These are phyloP conservation scores for Leccinum subfulvum DNA, from an alignment of 1,284 basidiomycete genomes.

Conservation along the genomic window DNA sequence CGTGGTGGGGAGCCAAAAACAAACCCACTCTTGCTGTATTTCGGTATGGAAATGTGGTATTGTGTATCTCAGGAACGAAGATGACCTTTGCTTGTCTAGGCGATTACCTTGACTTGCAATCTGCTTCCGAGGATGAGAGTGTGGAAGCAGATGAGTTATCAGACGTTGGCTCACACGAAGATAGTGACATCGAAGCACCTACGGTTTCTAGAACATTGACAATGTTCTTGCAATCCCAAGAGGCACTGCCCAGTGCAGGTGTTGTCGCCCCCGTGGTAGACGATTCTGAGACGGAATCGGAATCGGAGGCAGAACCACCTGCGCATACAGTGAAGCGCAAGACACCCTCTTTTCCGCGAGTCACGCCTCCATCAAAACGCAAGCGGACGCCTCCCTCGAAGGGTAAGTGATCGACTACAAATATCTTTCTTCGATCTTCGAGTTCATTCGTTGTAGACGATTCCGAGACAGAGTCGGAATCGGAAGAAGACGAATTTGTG, in stretches of 20 bases:
- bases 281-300: constrained; percentile 46
- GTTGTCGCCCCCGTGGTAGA: constrained; percentile 13
- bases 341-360: constrained; percentile 15
- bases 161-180: constrained; percentile 20
- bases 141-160: constrained; percentile 34
- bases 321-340: constrained; percentile 25
- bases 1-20: constrained; percentile 5
- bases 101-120: constrained; percentile 42
- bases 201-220: constrained; percentile 30
- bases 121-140: constrained; percentile 47
- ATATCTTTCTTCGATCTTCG: neutral
- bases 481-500: constrained; percentile 33
- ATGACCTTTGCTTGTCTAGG: constrained; percentile 22
- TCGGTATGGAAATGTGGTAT: constrained; percentile 22
- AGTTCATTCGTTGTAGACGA: constrained; percentile 21
- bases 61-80: neutral
- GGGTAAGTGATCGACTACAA: constrained; percentile 16
- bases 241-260: neutral
- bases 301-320: constrained; percentile 32
- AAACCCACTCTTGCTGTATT: constrained; percentile 33
- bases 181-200: constrained; percentile 23
- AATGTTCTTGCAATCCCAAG: constrained; percentile 12
- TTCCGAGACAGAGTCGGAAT: constrained; percentile 46
- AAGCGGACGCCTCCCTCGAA: constrained; percentile 11
- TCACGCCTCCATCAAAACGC: constrained; percentile 18